A percentile compares a stretch with the other conserved stretches of the same genome.
Conservation (phyloP, 1,139 yeast species). For the Geotrichum restrictum region DNA sequence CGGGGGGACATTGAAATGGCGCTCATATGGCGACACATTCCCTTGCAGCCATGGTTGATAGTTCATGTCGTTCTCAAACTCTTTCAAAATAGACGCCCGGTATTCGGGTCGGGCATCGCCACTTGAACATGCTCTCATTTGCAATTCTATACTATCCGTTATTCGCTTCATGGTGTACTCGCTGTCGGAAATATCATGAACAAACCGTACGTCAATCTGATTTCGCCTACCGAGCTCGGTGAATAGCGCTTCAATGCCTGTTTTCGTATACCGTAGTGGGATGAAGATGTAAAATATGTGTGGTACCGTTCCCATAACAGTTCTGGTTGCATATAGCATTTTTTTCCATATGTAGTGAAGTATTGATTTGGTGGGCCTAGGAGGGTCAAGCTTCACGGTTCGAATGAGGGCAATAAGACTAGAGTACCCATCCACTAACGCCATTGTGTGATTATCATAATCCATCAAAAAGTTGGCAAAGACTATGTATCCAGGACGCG, state of each 20-base stretch:
- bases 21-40: constrained; percentile 1
- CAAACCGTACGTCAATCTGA: not conserved
- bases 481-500: constrained; percentile 1
- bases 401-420: not conserved
- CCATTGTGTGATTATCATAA: not conserved
- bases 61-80: not conserved
- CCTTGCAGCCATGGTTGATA: not conserved
- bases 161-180: too few species aligned
- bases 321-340: not conserved
- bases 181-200: too few species aligned
- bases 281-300: not conserved
- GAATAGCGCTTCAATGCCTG: not conserved
- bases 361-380: not conserved
- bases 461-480: not conserved
- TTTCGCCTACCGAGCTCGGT: not conserved
- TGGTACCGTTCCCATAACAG: constrained; percentile 4
- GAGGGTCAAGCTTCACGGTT: too few species aligned
- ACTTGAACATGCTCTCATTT: not conserved
- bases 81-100: not conserved
- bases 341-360: not conserved
- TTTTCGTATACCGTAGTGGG: too few species aligned
- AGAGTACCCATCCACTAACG: constrained; percentile 1
- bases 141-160: not conserved
- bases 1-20: not conserved
- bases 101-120: not conserved